Evolutionary conservation across 1,284 basidiomycete species (phyloP), one percentile per base, ranked within the genome.

Genomic region (Kwoniella shivajii): DNA sequence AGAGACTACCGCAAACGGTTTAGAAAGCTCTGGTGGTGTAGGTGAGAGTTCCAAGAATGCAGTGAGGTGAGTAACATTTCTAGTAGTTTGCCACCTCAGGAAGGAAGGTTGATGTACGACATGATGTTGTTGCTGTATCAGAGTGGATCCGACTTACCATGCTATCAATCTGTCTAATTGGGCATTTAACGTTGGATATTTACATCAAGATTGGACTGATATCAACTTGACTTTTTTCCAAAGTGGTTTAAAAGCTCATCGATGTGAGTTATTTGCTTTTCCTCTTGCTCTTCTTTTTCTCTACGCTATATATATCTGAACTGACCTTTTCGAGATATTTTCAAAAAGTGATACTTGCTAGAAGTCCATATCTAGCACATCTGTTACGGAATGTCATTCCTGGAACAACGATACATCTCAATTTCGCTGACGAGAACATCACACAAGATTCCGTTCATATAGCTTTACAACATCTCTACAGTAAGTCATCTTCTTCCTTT

Each of bases 351-450:
- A 87, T 92, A 66, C 82, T 93, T 58, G 89, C 89, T 55, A 86
- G 88, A 54, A 91, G 89, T 34, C 90, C 91, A 42, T 90, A 85
- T 77, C 84, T 92, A 67, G 88, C 86, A 39, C 89, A 90, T 73
- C 80, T 91, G 65, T 88, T 93, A 85, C 86, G 56, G 39, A 61
- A 64, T 58, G 66, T 69, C 43, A 86, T 62, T 85, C 88, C 64
- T 83, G 88, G 57, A 82, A 85, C 59, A 83, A 81, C 76, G 57
- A 84, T 92, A 63, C 87, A 86, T 72, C 84, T 92, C 54, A 82
- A 85, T 59, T 80, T 92, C 63, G 85, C 87, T 61, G 84, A 87
- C 63, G 86, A 88, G 64, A 88, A 86, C 75, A 85, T 92, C 57
- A 89, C 88, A 24, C 84, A 86, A 34, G 50, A 76, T 70, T 65